Evolutionary conservation across 805 yeast species (phyloP).

Genomic region (Cyberlindnera samutprakarnensis): DNA sequence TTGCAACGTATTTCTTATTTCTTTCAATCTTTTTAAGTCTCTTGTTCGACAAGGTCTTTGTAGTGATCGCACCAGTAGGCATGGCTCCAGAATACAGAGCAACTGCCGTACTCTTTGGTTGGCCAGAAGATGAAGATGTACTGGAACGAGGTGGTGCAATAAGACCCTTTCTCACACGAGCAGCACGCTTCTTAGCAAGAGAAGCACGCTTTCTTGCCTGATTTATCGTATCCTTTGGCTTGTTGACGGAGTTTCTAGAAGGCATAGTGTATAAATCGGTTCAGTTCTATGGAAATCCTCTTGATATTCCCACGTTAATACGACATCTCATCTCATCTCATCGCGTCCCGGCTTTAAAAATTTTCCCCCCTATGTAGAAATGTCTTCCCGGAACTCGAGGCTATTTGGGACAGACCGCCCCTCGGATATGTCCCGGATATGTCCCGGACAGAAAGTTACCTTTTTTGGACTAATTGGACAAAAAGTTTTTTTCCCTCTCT

Average conservation of each 20-base stretch:
- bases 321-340: no score
- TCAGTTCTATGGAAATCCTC: no score
- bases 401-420: background rate
- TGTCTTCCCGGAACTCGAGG: no score
- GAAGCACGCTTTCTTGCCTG: constrained; percentile 43
- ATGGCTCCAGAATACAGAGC: constrained; percentile 31
- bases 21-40: constrained; percentile 73
- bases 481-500: no score
- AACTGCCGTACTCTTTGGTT: constrained; percentile 32
- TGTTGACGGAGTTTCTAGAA: constrained; percentile 73
- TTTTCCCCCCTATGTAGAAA: no score
- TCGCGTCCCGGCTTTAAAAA: no score
- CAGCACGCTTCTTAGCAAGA: constrained; percentile 48
- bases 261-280: constrained; percentile 63
- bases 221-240: constrained; percentile 56
- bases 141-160: constrained; percentile 41
- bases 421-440: background rate
- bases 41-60: constrained; percentile 64
- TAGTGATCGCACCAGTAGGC: constrained; percentile 32
- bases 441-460: background rate
- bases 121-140: constrained; percentile 33
- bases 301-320: no score
- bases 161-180: constrained; percentile 35
- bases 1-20: constrained; percentile 63
- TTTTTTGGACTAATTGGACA: background rate